phyloP scores from a whole-genome alignment of 2,329 filamentous ascomycete genomes.

The Colletotrichum sp. region DNA sequence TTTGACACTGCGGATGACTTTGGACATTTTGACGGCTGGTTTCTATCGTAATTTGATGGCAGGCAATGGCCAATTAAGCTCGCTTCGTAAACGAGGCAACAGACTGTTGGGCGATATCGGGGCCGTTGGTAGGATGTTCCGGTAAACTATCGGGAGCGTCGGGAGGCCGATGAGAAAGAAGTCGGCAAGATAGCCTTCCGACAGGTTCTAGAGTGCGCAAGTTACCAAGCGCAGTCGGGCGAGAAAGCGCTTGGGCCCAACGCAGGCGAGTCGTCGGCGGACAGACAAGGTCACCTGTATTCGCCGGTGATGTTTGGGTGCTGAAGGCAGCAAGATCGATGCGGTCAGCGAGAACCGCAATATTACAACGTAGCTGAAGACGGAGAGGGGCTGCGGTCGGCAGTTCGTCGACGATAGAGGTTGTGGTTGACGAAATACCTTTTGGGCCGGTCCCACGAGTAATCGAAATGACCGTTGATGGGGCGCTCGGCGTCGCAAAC shows the following conservation, averaged over 20 bases:
- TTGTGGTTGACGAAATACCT: neutral
- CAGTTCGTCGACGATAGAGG: neutral
- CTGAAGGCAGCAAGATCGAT: neutral
- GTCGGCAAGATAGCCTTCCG: neutral
- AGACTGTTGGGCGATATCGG: neutral
- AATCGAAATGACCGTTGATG: neutral
- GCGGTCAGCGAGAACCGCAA: neutral
- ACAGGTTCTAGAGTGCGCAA: neutral
- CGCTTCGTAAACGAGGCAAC: neutral
- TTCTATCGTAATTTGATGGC: neutral
- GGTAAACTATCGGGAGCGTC: neutral
- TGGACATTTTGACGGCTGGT: conserved; percentile 72
- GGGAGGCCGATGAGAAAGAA: neutral
- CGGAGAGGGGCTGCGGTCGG: neutral
- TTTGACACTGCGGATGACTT: conserved; percentile 96
- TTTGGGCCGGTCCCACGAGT: neutral
- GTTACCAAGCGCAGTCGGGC: conserved; percentile 1
- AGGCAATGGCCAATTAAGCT: neutral
- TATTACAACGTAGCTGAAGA: neutral
- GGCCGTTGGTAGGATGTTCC: neutral
- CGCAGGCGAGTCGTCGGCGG: neutral
- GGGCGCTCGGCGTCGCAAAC: neutral
- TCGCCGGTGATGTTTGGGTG: neutral
- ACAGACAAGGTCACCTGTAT: neutral
- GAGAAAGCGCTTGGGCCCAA: conserved; percentile 11